Base-by-base conservation (phyloP, 2,329 filamentous ascomycete genomes). In the Dactylonectria estremocensis region DNA sequence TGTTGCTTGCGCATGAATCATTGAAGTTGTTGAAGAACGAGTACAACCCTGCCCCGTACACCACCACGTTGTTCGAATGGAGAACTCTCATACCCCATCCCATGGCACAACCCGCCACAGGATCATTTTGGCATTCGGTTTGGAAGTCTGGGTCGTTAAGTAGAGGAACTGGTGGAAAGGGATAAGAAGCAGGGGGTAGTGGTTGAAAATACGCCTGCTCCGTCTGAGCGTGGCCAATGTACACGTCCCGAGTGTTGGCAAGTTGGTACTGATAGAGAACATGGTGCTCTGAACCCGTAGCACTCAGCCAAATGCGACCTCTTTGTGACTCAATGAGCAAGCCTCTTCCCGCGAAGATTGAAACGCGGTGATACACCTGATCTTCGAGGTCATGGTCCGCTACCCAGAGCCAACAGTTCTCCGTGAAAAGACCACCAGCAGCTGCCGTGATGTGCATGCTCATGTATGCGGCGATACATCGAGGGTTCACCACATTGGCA, bases 151-250 rank as follows among this genome's bases (percentile, higher is more conserved):
- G 75, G 45, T 77, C 75, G 8, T 65, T 52, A 61, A 86, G 79
- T 13, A 80, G 75, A 1, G 78, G 49, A 20, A 83, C 80, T 0
- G 80, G 73, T 0, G 83, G 76, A 80, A 92, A 93, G 1, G 90
- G 91, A 8, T 81, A 81, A 0, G 85, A 83, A 0, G 91, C 88
- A 52, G 81, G 81, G 0, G 91, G 91, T 75, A 87, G 89, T 24
- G 90, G 89, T 78, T 93, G 91, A 80, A 88, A 93, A 80, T 94
- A 94, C 1, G 91, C 88, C 5, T 91, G 90, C 78, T 93, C 91
- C 56, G 91, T 90, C 77, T 94, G 91, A 54, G 90, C 87, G 72
- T 90, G 85, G 18, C 89, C 90, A 74, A 90, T 87, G 77, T 87
- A 91, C 61, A 92, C 80, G 74, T 93, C 86, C 52, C 84, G 83